These are phyloP conservation scores for Yamadazyma membranifaciens DNA, from an alignment of 1,139 yeast species.

Conservation along the genomic window DNA sequence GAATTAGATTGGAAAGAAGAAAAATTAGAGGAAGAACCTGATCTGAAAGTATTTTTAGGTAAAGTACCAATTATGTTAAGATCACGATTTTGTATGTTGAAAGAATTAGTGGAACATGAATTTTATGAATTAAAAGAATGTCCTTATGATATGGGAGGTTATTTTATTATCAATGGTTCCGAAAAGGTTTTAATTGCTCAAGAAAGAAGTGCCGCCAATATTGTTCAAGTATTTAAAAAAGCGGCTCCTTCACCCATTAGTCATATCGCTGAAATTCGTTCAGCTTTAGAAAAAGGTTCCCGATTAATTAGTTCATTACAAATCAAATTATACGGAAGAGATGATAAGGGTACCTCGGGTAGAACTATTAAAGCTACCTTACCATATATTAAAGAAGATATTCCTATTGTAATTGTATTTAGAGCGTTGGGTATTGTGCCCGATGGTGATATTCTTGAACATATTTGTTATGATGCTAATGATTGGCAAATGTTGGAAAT, in stretches of 20 bases:
- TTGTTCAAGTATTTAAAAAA: constrained; percentile 96
- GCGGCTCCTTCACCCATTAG: constrained; percentile 97
- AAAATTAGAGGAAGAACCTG: constrained; percentile 55
- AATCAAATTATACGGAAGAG: constrained; percentile 86
- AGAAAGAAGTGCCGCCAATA: constrained; percentile 97
- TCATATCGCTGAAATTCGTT: constrained; percentile 93
- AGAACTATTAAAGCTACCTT: constrained; percentile 92
- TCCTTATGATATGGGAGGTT: constrained; percentile 99
- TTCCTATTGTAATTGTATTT: constrained; percentile 94
- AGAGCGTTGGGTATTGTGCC: constrained; percentile 98
- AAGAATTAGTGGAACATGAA: constrained; percentile 92
- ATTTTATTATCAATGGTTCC: constrained; percentile 95
- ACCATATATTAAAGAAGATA: constrained; percentile 94
- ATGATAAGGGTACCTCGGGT: constrained; percentile 67
- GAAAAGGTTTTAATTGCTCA: constrained; percentile 98
- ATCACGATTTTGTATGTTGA: constrained; percentile 91
- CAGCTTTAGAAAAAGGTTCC: constrained; percentile 96
- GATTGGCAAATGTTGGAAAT: constrained; percentile 99
- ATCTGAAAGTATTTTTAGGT: constrained; percentile 85
- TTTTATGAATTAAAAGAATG: constrained; percentile 95
- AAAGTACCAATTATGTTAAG: constrained; percentile 97
- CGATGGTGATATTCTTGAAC: constrained; percentile 97
- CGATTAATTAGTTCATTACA: constrained; percentile 92
- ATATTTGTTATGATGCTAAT: constrained; percentile 93
- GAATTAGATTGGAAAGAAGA: constrained; percentile 75